Evolutionary conservation across 208 protist species (phyloP).

Genomic region (Leishmania martiniquensis): DNA sequence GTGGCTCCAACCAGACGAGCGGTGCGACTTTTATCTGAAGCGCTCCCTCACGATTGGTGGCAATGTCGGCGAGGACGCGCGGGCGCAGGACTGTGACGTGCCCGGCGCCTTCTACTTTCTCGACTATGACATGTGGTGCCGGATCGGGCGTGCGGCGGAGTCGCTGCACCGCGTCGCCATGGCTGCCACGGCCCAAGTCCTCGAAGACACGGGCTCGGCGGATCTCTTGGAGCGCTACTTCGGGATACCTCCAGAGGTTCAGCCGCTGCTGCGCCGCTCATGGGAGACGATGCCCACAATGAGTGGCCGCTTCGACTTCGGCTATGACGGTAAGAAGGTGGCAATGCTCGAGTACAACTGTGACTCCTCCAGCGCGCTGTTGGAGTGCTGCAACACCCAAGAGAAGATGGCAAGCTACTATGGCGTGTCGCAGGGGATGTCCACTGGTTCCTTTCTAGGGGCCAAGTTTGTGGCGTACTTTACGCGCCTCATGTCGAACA

Average conservation of each 20-base stretch:
- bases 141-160: slow-evolving; percentile 57
- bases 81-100: slow-evolving; percentile 45
- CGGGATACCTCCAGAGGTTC: slow-evolving; percentile 68
- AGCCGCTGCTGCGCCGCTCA: slow-evolving; percentile 55
- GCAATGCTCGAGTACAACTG: slow-evolving; percentile 87
- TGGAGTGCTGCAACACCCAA: slow-evolving; percentile 86
- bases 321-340: slow-evolving; percentile 68
- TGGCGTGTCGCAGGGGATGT: slow-evolving; percentile 55
- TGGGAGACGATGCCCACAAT: slow-evolving; percentile 64
- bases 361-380: slow-evolving; percentile 71
- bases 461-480: slow-evolving; percentile 65
- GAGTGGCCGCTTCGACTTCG: slow-evolving; percentile 82
- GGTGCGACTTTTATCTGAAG: slow-evolving; percentile 68
- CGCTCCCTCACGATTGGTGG: slow-evolving; percentile 46
- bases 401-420: slow-evolving; percentile 79
- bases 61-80: slow-evolving; percentile 32
- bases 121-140: slow-evolving; percentile 82
- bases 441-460: slow-evolving; percentile 70
- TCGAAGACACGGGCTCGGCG: slow-evolving; percentile 51
- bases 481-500: slow-evolving; percentile 43
- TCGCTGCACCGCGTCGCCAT: slow-evolving; percentile 75
- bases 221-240: slow-evolving; percentile 77
- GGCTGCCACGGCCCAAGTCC: slow-evolving; percentile 59
- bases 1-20: slow-evolving; percentile 47
- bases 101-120: slow-evolving; percentile 71